Conservation (phyloP, 1,284 basidiomycete species). For the Hypsizygus ulmarius region DNA sequence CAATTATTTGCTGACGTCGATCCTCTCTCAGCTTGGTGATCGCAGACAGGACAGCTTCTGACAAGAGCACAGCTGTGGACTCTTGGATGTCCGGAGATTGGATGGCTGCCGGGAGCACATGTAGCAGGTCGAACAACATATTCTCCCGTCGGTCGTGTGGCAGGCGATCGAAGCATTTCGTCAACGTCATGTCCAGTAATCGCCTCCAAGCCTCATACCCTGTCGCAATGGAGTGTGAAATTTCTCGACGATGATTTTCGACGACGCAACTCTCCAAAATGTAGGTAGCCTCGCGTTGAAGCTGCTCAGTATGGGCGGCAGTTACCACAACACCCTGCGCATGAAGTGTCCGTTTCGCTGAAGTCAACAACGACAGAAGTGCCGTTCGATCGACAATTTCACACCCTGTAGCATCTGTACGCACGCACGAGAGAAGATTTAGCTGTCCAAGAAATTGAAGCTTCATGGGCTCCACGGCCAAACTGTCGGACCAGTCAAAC, state of each 20-base stretch:
- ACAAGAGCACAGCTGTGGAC: slow-evolving; percentile 75
- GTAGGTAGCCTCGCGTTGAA: slow-evolving; percentile 70
- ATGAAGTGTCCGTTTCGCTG: slow-evolving; percentile 61
- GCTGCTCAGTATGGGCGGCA: slow-evolving; percentile 61
- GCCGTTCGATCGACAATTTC: slow-evolving; percentile 78
- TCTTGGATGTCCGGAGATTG: slow-evolving; percentile 61
- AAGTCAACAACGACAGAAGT: slow-evolving; percentile 63
- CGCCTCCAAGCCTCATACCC: slow-evolving; percentile 84
- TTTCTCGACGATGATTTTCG: slow-evolving; percentile 84
- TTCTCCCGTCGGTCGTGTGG: slow-evolving; percentile 79
- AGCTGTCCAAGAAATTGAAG: slow-evolving; percentile 70
- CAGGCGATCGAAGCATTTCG: slow-evolving; percentile 80
- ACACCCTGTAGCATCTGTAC: slow-evolving; percentile 71
- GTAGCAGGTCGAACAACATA: slow-evolving; percentile 85
- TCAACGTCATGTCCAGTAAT: slow-evolving; percentile 78
- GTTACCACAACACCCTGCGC: slow-evolving; percentile 67
- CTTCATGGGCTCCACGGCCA: slow-evolving; percentile 56
- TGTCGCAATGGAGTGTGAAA: slow-evolving; percentile 66
- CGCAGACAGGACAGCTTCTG: slow-evolving; percentile 78
- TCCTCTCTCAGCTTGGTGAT: slow-evolving; percentile 86
- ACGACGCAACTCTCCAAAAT: slow-evolving; percentile 80
- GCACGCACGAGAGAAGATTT: slow-evolving; percentile 74
- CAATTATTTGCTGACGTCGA: slow-evolving; percentile 59
- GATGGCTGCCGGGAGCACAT: slow-evolving; percentile 66
- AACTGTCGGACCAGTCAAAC: slow-evolving; percentile 84